Conservation (phyloP, 148 eudicot species). For the Rhododendron henanense region DNA sequence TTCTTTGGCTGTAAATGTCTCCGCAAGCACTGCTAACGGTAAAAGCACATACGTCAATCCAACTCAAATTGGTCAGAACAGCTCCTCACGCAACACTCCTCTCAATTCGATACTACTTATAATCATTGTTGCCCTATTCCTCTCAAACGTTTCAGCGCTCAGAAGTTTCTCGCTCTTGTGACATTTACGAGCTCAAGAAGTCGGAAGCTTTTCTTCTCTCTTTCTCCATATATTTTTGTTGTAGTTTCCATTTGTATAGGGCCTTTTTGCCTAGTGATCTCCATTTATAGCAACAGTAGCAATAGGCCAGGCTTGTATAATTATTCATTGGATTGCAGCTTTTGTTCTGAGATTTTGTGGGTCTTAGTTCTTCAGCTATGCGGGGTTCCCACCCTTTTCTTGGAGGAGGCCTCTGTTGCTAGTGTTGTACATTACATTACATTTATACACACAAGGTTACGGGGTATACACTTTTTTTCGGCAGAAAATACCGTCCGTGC, state of each 20-base stretch:
- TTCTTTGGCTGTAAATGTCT: slow-evolving; percentile 70
- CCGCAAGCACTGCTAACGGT: slow-evolving; percentile 46
- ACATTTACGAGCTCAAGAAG: background rate
- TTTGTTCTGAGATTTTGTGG: background rate
- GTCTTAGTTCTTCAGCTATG: background rate
- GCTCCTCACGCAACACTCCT: slow-evolving; percentile 28
- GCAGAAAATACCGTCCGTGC: background rate
- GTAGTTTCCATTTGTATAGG: background rate
- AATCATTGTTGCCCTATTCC: slow-evolving; percentile 13
- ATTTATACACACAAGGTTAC: background rate
- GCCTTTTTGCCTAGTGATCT: slow-evolving; percentile 1
- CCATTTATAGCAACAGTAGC: slow-evolving; percentile 8
- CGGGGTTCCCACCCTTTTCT: background rate
- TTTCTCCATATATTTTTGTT: background rate
- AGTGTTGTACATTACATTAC: slow-evolving; percentile 5
- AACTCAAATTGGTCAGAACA: slow-evolving; percentile 44
- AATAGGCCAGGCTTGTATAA: slow-evolving; percentile 12
- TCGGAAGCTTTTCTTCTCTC: background rate
- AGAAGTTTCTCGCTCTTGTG: slow-evolving; percentile 18
- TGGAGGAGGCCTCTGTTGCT: background rate
- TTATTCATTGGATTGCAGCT: slow-evolving; percentile 3
- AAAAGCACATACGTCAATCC: slow-evolving; percentile 65
- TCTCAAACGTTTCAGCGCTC: slow-evolving; percentile 16
- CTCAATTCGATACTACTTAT: slow-evolving; percentile 14
- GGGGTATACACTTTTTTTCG: background rate